Base-by-base conservation (phyloP, 495 filamentous ascomycete genomes). In the Arthonia radiata region DNA sequence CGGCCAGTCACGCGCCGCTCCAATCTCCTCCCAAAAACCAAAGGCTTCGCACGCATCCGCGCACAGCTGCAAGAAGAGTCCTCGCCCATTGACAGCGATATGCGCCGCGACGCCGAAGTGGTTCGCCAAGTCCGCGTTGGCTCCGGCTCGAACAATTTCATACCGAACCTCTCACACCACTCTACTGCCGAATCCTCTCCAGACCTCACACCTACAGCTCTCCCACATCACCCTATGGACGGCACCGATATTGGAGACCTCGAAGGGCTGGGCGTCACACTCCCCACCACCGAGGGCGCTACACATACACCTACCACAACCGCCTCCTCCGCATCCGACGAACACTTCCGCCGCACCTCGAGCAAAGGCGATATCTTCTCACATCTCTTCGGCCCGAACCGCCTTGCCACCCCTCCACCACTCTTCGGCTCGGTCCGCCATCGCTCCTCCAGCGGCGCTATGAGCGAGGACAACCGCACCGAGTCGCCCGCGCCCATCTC, bases 21-120 rank as follows among this genome's bases (percentile, higher is more conserved):
- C n/a, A n/a, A n/a, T n/a, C n/a, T n/a, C n/a, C n/a, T n/a, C n/a
- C 86, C 86, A 10, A 99, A 99, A 53, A 78, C 82, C 0, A 91
- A 91, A 51, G 75, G 65, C 0, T 94, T 94, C 47, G 79, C 82
- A 2, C 72, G 86, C 2, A 89, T 99, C 37, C 66, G 73, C 26
- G 89, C 86, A 6, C 78, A 77, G 4, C 61, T 99, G 1, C 54
- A 70, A 26, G 86, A 94, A 47, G 86, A 99, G 49, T 62, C 61
- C 19, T 62, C 79, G 0, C 86, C 86, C 0, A 46, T 90, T 15
- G 89, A 94, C 34, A 70, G 68, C 23, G 86, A 99, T 45, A 62
- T 81, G 33, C 71, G 74, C 30, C 72, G 79, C 21, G 86, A 99
- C 54, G 79, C 83, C 8, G 81, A 94, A 49, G 81, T 93, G 1